Conservation (phyloP, 345 rosid species). For the Gossypium anomalum region DNA sequence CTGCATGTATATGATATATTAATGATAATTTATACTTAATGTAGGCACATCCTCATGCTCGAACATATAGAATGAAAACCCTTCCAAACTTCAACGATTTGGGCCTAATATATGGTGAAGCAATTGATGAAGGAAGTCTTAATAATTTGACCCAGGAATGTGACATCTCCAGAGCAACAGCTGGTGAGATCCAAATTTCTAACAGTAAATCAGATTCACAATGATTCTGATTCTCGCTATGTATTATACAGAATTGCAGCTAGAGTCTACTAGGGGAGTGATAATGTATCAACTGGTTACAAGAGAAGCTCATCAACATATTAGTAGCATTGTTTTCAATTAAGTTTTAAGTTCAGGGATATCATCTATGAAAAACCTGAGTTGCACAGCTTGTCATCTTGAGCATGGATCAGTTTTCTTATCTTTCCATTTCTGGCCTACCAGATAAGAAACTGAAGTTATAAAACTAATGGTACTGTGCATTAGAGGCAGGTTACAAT, state of each 20-base stretch:
- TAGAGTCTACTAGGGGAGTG: not conserved
- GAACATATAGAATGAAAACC: conserved; percentile 58
- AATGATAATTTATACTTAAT: conserved; percentile 13
- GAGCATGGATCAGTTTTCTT: not conserved
- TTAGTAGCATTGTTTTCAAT: not conserved
- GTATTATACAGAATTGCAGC: not conserved
- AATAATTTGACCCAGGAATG: conserved; percentile 30
- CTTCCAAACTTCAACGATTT: conserved; percentile 66
- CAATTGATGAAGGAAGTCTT: conserved; percentile 27
- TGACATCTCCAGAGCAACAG: conserved; percentile 27
- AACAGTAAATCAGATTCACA: not conserved
- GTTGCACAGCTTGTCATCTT: not conserved
- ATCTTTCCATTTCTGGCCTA: not conserved
- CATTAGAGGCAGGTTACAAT: not conserved
- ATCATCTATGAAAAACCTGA: not conserved
- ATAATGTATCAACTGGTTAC: not conserved
- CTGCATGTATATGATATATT: not conserved
- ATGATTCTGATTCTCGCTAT: not conserved
- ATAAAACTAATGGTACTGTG: not conserved
- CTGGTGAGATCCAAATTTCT: conserved; percentile 34
- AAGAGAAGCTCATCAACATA: not conserved
- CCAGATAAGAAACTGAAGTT: conserved; percentile 2
- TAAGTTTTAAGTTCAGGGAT: not conserved
- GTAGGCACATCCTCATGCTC: conserved; percentile 60
- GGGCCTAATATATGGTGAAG: conserved; percentile 49